These are phyloP conservation scores for Fraxinus paxiana DNA, from an alignment of 305 asterid species.

Conservation along the genomic window DNA sequence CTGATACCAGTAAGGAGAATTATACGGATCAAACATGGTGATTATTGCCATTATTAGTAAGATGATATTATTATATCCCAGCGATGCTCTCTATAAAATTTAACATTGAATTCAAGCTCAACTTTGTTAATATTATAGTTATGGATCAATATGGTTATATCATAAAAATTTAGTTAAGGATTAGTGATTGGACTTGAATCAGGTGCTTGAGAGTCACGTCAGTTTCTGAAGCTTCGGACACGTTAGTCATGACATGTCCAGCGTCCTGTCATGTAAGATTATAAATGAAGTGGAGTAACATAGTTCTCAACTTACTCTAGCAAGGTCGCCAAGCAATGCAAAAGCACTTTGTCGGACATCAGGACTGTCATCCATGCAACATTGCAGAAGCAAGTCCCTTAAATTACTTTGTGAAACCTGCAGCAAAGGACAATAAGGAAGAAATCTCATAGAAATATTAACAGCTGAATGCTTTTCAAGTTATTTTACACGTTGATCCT, in stretches of 20 bases:
- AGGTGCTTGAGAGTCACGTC: neutral
- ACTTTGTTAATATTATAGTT: neutral
- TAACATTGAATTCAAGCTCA: neutral
- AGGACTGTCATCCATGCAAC: conserved; percentile 89
- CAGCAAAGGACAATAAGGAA: conserved; percentile 13
- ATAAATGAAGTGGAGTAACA: neutral
- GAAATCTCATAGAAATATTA: neutral
- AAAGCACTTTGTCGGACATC: conserved; percentile 97
- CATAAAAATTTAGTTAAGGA: neutral
- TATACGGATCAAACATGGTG: neutral
- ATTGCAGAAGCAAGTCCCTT: conserved; percentile 87
- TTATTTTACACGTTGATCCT: neutral
- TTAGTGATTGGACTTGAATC: neutral
- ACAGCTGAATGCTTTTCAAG: neutral
- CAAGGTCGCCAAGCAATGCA: conserved; percentile 97
- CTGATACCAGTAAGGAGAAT: neutral
- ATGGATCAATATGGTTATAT: neutral
- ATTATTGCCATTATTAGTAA: neutral
- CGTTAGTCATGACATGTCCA: neutral
- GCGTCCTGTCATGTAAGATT: neutral
- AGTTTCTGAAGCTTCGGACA: neutral
- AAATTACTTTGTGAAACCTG: conserved; percentile 89
- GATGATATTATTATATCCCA: neutral
- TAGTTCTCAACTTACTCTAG: conserved; percentile 61
- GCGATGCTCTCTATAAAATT: neutral